Evolutionary conservation across 495 filamentous ascomycete genomes (phyloP).

Genomic region (Sordaria brevicollis): DNA sequence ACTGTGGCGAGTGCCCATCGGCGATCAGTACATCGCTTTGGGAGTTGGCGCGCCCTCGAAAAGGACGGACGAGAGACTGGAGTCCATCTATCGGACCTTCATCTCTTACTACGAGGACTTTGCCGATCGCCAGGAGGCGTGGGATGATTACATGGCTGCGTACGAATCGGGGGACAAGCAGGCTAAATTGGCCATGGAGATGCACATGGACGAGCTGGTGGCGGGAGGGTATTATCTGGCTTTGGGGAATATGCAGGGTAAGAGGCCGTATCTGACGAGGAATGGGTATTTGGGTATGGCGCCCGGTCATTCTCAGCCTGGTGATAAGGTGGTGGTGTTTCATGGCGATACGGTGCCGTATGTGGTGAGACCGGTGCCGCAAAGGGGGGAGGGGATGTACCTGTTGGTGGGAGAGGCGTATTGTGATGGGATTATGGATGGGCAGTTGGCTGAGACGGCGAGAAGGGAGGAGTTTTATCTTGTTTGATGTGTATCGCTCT

Average conservation of each 20-base stretch:
- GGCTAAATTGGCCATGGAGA: not conserved
- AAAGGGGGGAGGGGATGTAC: not conserved
- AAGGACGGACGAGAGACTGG: not conserved
- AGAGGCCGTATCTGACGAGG: conserved; percentile 3
- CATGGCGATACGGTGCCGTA: conserved; percentile 5
- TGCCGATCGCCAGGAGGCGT: not conserved
- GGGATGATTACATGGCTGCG: rapidly evolving
- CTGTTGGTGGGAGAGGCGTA: conserved; percentile 7
- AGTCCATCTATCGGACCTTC: not conserved
- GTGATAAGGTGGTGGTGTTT: conserved; percentile 9
- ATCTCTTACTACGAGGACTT: not conserved
- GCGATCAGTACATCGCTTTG: not conserved
- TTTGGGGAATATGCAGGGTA: not conserved
- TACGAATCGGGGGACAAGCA: not conserved
- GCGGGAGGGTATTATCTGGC: not conserved
- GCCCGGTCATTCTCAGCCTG: not conserved
- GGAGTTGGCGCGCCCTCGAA: not conserved
- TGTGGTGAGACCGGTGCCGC: conserved; percentile 2
- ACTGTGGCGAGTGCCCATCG: not conserved
- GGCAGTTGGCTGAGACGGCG: not conserved
- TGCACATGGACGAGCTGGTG: not conserved
- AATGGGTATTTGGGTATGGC: conserved; percentile 8
- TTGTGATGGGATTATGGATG: conserved; percentile 9
- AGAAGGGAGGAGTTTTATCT: not conserved
- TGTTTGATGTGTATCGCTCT: not conserved